A percentile compares a stretch with the other conserved stretches of the same genome.
These are phyloP conservation scores for Kondoa malvinella DNA, from an alignment of 768 basidiomycete genomes.

Conservation along the genomic window DNA sequence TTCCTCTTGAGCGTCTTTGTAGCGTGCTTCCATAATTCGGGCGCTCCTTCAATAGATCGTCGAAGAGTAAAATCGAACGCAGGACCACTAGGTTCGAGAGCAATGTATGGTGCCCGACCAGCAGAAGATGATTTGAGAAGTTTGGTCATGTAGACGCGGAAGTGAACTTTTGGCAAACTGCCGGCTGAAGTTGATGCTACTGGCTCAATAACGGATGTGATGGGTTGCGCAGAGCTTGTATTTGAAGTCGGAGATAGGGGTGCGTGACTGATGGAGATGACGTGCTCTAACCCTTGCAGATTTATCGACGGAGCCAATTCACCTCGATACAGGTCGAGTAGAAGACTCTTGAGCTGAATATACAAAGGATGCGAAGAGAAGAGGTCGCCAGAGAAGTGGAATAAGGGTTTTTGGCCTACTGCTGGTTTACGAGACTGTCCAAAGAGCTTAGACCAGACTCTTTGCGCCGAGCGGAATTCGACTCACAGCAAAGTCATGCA, in stretches of 20 bases:
- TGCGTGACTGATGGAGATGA: slow-evolving; percentile 62
- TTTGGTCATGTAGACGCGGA: slow-evolving; percentile 65
- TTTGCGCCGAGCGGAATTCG: not conserved
- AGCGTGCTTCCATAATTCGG: slow-evolving; percentile 62
- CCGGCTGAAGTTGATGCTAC: slow-evolving; percentile 31
- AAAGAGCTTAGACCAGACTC: not conserved
- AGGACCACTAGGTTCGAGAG: slow-evolving; percentile 78
- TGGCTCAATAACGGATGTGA: slow-evolving; percentile 25
- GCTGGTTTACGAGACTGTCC: slow-evolving; percentile 71
- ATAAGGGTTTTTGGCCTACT: slow-evolving; percentile 71
- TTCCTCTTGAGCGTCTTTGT: slow-evolving; percentile 70
- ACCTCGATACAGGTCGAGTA: slow-evolving; percentile 73
- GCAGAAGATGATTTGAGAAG: slow-evolving; percentile 49
- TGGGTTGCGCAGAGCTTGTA: slow-evolving; percentile 36
- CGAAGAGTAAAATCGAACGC: slow-evolving; percentile 66
- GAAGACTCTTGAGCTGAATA: slow-evolving; percentile 73
- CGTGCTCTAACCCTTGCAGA: slow-evolving; percentile 66
- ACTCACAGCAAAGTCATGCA: slow-evolving; percentile 64
- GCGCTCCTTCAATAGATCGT: slow-evolving; percentile 54
- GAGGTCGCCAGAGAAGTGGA: slow-evolving; percentile 88
- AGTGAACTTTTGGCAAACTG: slow-evolving; percentile 41
- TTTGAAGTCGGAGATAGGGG: slow-evolving; percentile 40
- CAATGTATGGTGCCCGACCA: slow-evolving; percentile 59
- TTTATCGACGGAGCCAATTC: slow-evolving; percentile 68
- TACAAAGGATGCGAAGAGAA: slow-evolving; percentile 91